Evolutionary conservation across 2,329 filamentous ascomycete species (phyloP), one percentile per base, ranked within the genome.

Genomic region (Diaporthe sp.): DNA sequence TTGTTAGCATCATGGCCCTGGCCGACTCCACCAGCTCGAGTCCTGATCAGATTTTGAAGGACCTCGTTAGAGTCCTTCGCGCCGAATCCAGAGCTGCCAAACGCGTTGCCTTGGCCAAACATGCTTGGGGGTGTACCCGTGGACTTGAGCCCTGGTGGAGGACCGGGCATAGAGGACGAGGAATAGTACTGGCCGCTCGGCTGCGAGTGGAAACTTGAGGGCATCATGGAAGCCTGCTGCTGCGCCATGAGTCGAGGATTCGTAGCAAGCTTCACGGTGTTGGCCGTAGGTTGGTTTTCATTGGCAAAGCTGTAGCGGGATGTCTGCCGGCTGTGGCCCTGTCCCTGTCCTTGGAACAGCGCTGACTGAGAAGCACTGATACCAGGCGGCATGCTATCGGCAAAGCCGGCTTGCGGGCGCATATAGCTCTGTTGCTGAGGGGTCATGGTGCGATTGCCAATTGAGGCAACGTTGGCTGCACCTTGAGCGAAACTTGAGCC

Each of bases 111-210:
- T 83, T 98, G 95, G 40, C 95, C 94, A 84, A 98, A 98, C 90
- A 98, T 97, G 79, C 94, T 95, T 22, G 97, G 96, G 74, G 97
- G 96, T 25, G 96, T 98, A 55, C 95, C 95, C 3, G 96, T 96
- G 30, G 96, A 97, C 86, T 99, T 99, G 38, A 99, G 88, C 13
- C 97, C 97, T 0, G 97, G 97, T 75, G 97, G 97, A 38, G 97
- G 97, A 4, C 96, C 96, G 80, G 97, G 95, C 80, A 98, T 95
- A 13, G 94, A 94, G 71, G 92, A 92, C 35, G 72, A 45, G 64
- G 92, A 91, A 83, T 97, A 98, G 82, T 95, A 97, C 77, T 94
- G 94, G 77, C 89, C 91, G 77, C 88, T 83, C 82, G 91, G 83
- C 79, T 92, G 89, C 54, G 87, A 85, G 78, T 92, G 91, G 80